These are phyloP conservation scores for Leccinum pellstonianum DNA, from an alignment of 768 basidiomycete species.

Conservation along the genomic window DNA sequence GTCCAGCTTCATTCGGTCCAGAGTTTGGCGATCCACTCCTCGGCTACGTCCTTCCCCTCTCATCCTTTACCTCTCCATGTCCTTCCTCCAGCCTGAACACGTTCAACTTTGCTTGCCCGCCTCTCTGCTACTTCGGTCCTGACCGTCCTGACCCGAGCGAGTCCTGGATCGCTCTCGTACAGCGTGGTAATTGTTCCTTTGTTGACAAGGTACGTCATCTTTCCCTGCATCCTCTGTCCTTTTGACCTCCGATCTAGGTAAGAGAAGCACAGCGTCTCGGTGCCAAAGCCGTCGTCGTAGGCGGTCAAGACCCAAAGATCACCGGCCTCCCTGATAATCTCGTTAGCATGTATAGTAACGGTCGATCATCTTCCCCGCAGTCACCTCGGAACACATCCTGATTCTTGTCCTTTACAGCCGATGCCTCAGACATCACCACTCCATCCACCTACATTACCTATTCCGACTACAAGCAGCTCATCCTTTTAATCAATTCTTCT, in stretches of 20 bases:
- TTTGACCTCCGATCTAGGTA: slow-evolving; percentile 26
- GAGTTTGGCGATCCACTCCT: slow-evolving; percentile 66
- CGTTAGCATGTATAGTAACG: slow-evolving; percentile 91
- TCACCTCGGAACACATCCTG: slow-evolving; percentile 7
- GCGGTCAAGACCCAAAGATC: slow-evolving; percentile 68
- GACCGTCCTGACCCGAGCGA: slow-evolving; percentile 60
- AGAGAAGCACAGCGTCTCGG: slow-evolving; percentile 69
- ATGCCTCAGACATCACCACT: slow-evolving; percentile 81
- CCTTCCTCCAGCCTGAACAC: slow-evolving; percentile 7
- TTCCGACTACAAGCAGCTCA: slow-evolving; percentile 72
- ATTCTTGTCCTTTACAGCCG: slow-evolving; percentile 46
- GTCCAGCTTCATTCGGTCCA: slow-evolving; percentile 74
- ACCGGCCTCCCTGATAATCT: slow-evolving; percentile 72
- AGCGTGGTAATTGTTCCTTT: slow-evolving; percentile 89
- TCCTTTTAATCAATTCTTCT: slow-evolving; percentile 64
- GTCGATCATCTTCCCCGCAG: slow-evolving; percentile 48
- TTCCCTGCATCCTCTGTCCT: slow-evolving; percentile 15
- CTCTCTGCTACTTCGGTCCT: slow-evolving; percentile 57
- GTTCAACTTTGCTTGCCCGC: slow-evolving; percentile 64
- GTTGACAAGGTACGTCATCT: slow-evolving; percentile 70
- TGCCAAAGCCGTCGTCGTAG: slow-evolving; percentile 89
- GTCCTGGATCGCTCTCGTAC: slow-evolving; percentile 87
- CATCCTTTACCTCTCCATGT: slow-evolving; percentile 62
- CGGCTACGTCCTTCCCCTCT: slow-evolving; percentile 70
- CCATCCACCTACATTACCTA: slow-evolving; percentile 87